Base-by-base conservation (phyloP, 768 basidiomycete species). In the Punctularia strigosozonata region DNA sequence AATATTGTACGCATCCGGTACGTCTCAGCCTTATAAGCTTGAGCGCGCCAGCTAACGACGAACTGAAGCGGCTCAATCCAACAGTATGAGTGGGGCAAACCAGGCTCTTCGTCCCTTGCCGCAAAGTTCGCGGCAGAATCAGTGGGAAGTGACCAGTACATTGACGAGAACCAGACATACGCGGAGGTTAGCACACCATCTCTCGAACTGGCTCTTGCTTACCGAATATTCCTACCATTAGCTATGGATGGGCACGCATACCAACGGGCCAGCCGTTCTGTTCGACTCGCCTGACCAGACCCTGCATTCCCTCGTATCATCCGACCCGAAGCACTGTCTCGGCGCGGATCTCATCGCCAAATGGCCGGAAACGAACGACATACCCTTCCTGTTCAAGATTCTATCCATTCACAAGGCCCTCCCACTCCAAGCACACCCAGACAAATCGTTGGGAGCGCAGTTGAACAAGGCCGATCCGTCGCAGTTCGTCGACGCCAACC, bases 171-270 rank as follows among this genome's bases (percentile, higher is more conserved):
- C 28, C 67, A 62, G 50, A 62, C 66, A 3, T 76, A 76, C 43
- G 71, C 74, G n/a, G 73, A 75, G 65, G 73, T 69, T 39, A n/a
- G n/a, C 25, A 65, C 38, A 3, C 4, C 0, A 4, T 3, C 1
- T 28, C 23, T 21, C 8, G 13, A 17, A 19, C 23, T 2, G 31
- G 14, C 31, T 5, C 6, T 21, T n/a, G 3, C 33, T 7, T 10
- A 4, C 14, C 5, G 24, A 6, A 2, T 24, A 10, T 1, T 14
- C 10, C 19, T 3, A 24, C 7, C 3, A 5, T 13, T 47, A 75
- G 71, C 56, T 75, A n/a, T 76, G 73, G 74, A 74, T 76, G 70
- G 74, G 73, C 22, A 75, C 73, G 1, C 74, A 77, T 46, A 62
- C 66, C 1, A 66, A 63, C 18, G 60, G 69, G 21, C 73, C 74